Conservation (phyloP, 768 basidiomycete species). For the Inosperma sp. region DNA sequence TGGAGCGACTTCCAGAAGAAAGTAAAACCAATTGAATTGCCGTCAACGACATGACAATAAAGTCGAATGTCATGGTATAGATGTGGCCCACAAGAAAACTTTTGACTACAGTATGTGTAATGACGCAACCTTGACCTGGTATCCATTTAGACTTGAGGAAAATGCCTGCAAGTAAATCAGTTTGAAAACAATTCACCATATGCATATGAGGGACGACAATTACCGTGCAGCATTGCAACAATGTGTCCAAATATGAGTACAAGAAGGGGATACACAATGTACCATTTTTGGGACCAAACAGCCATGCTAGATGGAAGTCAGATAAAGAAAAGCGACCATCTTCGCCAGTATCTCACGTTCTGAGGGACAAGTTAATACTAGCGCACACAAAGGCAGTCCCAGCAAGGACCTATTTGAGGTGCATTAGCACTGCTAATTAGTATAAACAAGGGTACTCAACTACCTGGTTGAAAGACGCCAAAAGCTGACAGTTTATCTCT, state of each 20-base stretch:
- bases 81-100: slow-evolving; percentile 63
- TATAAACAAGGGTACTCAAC: not conserved
- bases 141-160: slow-evolving; percentile 59
- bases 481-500: not conserved
- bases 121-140: slow-evolving; percentile 46
- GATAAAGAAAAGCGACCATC: slow-evolving; percentile 9
- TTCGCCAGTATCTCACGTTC: slow-evolving; percentile 47
- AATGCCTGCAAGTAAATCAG: slow-evolving; percentile 49
- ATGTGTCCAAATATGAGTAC: slow-evolving; percentile 62
- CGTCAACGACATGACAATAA: slow-evolving; percentile 57
- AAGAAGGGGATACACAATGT: slow-evolving; percentile 47
- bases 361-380: slow-evolving; percentile 62
- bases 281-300: slow-evolving; percentile 58
- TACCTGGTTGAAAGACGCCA: not conserved
- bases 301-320: slow-evolving; percentile 46
- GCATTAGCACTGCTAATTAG: not conserved
- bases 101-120: slow-evolving; percentile 51
- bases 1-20: slow-evolving; percentile 39
- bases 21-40: slow-evolving; percentile 55
- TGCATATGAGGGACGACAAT: no score
- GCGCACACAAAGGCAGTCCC: slow-evolving; percentile 64
- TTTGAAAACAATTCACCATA: no score
- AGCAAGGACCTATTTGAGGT: slow-evolving; percentile 43
- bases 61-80: slow-evolving; percentile 73
- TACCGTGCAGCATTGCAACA: slow-evolving; percentile 66